phyloP scores from a whole-genome alignment of 148 eudicot species.

The Pharnaceum exiguum region DNA sequence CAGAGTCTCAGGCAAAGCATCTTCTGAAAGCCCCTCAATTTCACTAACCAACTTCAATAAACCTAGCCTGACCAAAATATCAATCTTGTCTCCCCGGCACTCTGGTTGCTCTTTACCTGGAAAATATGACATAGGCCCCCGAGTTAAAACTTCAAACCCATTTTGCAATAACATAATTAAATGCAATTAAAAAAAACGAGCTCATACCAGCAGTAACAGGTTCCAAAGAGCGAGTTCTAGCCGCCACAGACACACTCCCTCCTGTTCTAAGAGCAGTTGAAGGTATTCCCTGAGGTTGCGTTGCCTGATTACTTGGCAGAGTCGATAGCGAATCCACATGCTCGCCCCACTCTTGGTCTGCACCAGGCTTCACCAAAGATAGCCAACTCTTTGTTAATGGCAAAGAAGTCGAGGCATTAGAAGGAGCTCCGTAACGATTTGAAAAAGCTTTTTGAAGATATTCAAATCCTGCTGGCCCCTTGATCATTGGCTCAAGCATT shows the following conservation, averaged over 20 bases:
- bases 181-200: neutral
- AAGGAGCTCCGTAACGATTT: conserved; percentile 53
- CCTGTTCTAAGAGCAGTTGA: conserved; percentile 74
- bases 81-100: conserved; percentile 43
- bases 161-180: too few relatives aligned
- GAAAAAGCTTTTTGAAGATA: conserved; percentile 64
- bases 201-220: neutral
- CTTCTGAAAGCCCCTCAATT: conserved; percentile 40
- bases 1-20: conserved; percentile 43
- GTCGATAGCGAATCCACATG: conserved; percentile 38
- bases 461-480: conserved; percentile 78
- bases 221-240: conserved; percentile 18
- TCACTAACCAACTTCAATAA: conserved; percentile 40
- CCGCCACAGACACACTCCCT: conserved; percentile 40
- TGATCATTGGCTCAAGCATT: conserved; percentile 72
- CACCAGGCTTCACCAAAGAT: conserved; percentile 32
- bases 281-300: conserved; percentile 37
- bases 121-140: neutral
- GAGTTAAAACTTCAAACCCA: neutral
- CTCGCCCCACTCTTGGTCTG: conserved; percentile 74
- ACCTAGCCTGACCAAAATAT: conserved; percentile 43
- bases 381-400: conserved; percentile 76
- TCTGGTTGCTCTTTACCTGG: conserved; percentile 43
- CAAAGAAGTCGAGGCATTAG: conserved; percentile 46
- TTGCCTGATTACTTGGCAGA: conserved; percentile 26